Percentiles rank a stretch among this genome's conserved stretches.
These are phyloP conservation scores for Dendryphion nanum DNA, from an alignment of 2,329 filamentous ascomycete genomes.

Conservation along the genomic window DNA sequence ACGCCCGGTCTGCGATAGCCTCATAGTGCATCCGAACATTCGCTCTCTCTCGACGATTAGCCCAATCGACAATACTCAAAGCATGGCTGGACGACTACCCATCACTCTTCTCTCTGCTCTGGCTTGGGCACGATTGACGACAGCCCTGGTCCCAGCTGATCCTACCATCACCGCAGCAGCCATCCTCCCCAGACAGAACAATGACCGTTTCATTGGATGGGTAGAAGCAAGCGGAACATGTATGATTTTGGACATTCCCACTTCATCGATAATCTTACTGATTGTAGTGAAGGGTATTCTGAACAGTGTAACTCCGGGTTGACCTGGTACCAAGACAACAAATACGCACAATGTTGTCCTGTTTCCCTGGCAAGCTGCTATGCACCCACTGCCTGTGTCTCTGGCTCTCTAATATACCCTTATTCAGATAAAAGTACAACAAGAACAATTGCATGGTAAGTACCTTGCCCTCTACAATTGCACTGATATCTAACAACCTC, in stretches of 20 bases:
- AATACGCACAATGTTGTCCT: slow-evolving; percentile 32
- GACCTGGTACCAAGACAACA: slow-evolving; percentile 28
- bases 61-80: slow-evolving; percentile 1
- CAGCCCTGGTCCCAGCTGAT: slow-evolving; percentile 19
- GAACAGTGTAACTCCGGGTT: slow-evolving; percentile 19
- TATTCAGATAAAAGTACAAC: slow-evolving; percentile 15
- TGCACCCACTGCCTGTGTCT: slow-evolving; percentile 24
- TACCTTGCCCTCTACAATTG: neutral
- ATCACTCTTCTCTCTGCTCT: slow-evolving; percentile 12
- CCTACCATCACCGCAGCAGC: slow-evolving; percentile 30
- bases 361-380: slow-evolving; percentile 19
- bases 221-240: slow-evolving; percentile 18
- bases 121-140: slow-evolving; percentile 12
- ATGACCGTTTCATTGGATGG: slow-evolving; percentile 25
- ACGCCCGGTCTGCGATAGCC: no score
- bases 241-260: slow-evolving; percentile 7
- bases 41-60: no score
- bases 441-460: slow-evolving; percentile 26
- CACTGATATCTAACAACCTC: slow-evolving; percentile 4
- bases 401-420: slow-evolving; percentile 26
- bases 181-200: slow-evolving; percentile 25
- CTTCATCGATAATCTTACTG: slow-evolving; percentile 3
- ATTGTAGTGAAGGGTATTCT: slow-evolving; percentile 18
- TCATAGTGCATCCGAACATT: no score
- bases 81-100: slow-evolving; percentile 16